These are phyloP conservation scores for Claviceps fusiformis DNA, from an alignment of 2,329 filamentous ascomycete species.

Conservation along the genomic window DNA sequence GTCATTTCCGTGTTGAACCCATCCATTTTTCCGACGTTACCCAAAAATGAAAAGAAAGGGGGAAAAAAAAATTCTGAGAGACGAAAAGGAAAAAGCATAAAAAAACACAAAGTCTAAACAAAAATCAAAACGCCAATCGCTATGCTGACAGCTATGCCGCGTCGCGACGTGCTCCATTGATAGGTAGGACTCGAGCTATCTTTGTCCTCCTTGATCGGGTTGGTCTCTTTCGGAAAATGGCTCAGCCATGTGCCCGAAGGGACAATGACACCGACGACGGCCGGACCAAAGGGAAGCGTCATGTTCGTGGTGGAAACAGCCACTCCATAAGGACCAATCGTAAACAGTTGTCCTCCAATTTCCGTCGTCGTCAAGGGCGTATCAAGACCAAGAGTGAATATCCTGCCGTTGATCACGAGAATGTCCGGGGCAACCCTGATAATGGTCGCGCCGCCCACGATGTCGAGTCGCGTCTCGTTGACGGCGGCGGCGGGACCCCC, in stretches of 20 bases:
- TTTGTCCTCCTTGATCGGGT: constrained; percentile 8
- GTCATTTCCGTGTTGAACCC: too few species aligned
- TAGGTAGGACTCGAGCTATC: constrained; percentile 10
- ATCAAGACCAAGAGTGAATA: constrained; percentile 36
- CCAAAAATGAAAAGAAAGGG: too few species aligned
- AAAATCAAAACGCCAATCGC: constrained; percentile 26
- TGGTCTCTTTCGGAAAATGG: constrained; percentile 15
- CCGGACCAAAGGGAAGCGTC: constrained; percentile 30
- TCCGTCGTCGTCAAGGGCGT: constrained; percentile 29
- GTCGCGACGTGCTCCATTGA: constrained; percentile 8
- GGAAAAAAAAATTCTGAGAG: neutral
- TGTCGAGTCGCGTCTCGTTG: constrained; percentile 27
- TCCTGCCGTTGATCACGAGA: constrained; percentile 35
- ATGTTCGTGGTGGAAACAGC: constrained; percentile 31
- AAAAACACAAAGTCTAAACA: constrained; percentile 9
- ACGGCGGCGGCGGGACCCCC: constrained; percentile 26
- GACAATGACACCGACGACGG: constrained; percentile 27
- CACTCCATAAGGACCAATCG: constrained; percentile 34
- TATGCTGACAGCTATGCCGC: constrained; percentile 19
- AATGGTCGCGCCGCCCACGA: constrained; percentile 39
- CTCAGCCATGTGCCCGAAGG: constrained; percentile 15
- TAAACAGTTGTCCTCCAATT: constrained; percentile 36
- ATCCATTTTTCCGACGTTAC: too few species aligned
- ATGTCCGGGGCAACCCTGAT: constrained; percentile 34
- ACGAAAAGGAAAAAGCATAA: neutral